Evolutionary conservation across 495 filamentous ascomycete genomes (phyloP), one percentile per base, ranked within the genome.

Genomic region (Pseudomonodictys pantanalensis): DNA sequence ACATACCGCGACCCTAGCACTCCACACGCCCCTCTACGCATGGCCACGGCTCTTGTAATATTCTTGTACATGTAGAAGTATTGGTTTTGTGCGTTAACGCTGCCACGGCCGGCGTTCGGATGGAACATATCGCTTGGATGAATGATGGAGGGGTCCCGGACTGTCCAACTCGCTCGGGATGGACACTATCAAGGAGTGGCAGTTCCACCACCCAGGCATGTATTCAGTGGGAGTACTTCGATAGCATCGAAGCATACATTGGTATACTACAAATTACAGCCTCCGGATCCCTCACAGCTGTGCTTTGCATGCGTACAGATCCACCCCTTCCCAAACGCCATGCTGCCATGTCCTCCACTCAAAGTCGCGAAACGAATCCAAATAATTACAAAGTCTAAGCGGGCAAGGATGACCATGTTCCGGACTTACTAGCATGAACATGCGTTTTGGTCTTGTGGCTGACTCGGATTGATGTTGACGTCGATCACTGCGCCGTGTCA

Each of bases 381-480:
- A 56, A 52, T 61, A 66, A 59, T 51, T 67, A 63, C 55, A 66
- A 56, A 49, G 49, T 67, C 64, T 67, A 67, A 49, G 39, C 41
- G 17, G 46, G 48, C 30, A 22, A 17, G 45, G 30, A n/a, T 18
- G 25, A 41, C 9, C 23, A 41, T 49, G 38, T 20, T 10, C 18
- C 42, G 38, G 12, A 24, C 18, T n/a, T 33, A 42, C 59, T 68
- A 96, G 73, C 91, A 96, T 45, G 87, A 81, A 73, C 91, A 95
- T 58, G 89, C 85, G 52, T 95, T 87, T 71, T 92, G 89, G 67
- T 77, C 81, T 57, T 83, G 76, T 43, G 81, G 80, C 62, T 86
- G 80, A 64, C 81, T 83, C 52, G 83, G 83, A 65, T 86, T 91
- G 66, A 92, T 95, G 68, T 92, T 92, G 62, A 97, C 92, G 76